phyloP scores from a whole-genome alignment of 768 basidiomycete genomes.

The Mrakia frigida region DNA sequence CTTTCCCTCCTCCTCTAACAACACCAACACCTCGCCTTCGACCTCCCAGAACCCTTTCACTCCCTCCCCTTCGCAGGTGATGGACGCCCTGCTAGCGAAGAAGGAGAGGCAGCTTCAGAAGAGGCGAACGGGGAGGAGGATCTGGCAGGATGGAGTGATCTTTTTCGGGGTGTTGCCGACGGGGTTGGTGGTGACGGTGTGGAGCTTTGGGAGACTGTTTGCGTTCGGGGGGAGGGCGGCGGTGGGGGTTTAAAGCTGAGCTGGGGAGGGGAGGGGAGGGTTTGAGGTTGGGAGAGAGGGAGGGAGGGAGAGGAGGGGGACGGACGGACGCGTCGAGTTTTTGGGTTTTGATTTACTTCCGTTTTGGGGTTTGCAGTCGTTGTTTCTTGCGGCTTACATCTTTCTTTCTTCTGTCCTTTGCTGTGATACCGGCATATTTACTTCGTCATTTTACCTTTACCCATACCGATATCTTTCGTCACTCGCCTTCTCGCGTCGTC shows the following conservation, averaged over 20 bases:
- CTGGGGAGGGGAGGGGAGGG: background rate
- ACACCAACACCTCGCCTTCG: slow-evolving; percentile 23
- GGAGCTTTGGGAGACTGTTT: slow-evolving; percentile 55
- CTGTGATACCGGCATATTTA: too few relatives aligned
- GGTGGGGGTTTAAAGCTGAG: background rate
- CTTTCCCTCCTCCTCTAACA: slow-evolving; percentile 45
- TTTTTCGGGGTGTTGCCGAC: slow-evolving; percentile 66
- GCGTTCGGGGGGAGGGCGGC: slow-evolving; percentile 34
- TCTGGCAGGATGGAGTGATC: slow-evolving; percentile 78
- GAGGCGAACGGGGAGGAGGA: slow-evolving; percentile 61
- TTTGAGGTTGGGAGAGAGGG: too few relatives aligned
- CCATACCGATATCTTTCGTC: too few relatives aligned
- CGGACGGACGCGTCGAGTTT: too few relatives aligned
- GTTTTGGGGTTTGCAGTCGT: too few relatives aligned
- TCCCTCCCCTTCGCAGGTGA: slow-evolving; percentile 46
- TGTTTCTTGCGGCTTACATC: too few relatives aligned
- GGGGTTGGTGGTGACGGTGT: slow-evolving; percentile 55
- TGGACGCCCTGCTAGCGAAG: slow-evolving; percentile 60
- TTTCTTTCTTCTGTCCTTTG: too few relatives aligned
- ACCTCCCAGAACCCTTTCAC: slow-evolving; percentile 12
- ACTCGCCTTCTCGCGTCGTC: background rate
- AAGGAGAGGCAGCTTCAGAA: slow-evolving; percentile 82
- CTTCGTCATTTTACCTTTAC: too few relatives aligned
- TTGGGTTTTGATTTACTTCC: too few relatives aligned
- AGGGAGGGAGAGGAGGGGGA: background rate